These are phyloP conservation scores for Microcyclospora pomicola DNA, from an alignment of 2,329 filamentous ascomycete genomes.

Conservation along the genomic window DNA sequence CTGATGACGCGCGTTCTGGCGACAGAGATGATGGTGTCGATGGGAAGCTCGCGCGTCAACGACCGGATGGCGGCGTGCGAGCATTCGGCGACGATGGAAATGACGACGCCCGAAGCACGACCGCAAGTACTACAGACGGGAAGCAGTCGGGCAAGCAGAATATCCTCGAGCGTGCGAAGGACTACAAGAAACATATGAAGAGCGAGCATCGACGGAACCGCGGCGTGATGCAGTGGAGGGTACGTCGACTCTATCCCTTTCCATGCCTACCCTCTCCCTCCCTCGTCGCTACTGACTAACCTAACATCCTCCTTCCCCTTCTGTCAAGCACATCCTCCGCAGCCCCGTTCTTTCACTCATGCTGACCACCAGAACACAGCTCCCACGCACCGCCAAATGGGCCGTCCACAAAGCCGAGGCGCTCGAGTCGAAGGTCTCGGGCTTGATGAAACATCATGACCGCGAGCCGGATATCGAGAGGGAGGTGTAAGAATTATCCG, in stretches of 20 bases:
- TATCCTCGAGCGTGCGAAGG: conserved; percentile 38
- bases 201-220: conserved; percentile 51
- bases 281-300: too few species aligned
- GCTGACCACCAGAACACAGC: conserved; percentile 22
- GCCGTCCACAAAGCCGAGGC: conserved; percentile 45
- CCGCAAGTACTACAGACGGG: conserved; percentile 2
- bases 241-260: too few species aligned
- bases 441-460: conserved; percentile 46
- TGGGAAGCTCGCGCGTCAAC: not conserved
- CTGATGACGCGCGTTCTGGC: conserved; percentile 4
- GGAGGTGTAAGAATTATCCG: conserved; percentile 54
- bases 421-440: conserved; percentile 30
- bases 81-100: not conserved
- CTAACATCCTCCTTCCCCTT: too few species aligned
- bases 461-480: conserved; percentile 50
- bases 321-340: too few species aligned
- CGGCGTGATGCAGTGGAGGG: conserved; percentile 61
- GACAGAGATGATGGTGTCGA: conserved; percentile 1
- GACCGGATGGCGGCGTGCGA: not conserved
- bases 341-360: too few species aligned
- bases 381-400: conserved; percentile 41
- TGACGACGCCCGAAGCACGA: not conserved
- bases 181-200: conserved; percentile 47
- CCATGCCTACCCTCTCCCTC: too few species aligned
- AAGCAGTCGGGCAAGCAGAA: conserved; percentile 20